Percentiles rank a stretch among this genome's conserved stretches.
Evolutionary conservation across 257 asterid genomes (phyloP).

Genomic region (Paraleonurus japonicus): DNA sequence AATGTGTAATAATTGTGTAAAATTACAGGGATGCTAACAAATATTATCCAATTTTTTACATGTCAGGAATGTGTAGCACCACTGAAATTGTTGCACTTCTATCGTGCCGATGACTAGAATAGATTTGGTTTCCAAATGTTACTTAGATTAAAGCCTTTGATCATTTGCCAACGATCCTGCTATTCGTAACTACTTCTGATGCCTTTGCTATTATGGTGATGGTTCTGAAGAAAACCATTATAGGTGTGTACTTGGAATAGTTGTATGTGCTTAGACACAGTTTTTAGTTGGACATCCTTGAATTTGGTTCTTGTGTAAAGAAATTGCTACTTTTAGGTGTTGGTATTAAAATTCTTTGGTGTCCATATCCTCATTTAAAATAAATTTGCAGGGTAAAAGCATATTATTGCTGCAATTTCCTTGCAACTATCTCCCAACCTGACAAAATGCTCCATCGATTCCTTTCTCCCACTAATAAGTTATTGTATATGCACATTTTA

Average conservation of each 20-base stretch:
- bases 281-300: neutral
- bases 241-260: constrained; percentile 17
- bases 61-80: constrained; percentile 56
- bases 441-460: too few relatives aligned
- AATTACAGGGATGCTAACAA: constrained; percentile 8
- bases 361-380: neutral
- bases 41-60: constrained; percentile 10
- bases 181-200: neutral
- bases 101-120: constrained; percentile 47
- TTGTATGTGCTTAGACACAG: constrained; percentile 17
- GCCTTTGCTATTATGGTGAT: constrained; percentile 26
- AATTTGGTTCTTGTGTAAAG: neutral
- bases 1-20: neutral
- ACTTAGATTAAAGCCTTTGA: constrained; percentile 18
- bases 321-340: neutral
- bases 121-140: constrained; percentile 19
- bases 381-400: neutral
- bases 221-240: constrained; percentile 15
- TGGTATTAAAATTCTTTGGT: neutral
- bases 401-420: neutral
- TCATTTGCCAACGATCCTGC: neutral
- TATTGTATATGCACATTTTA: too few relatives aligned
- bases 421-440: neutral
- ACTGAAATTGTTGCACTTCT: constrained; percentile 67
- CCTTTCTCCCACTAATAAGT: too few relatives aligned